Evolutionary conservation across 768 basidiomycete species (phyloP).

Genomic region (Inosperma sp.): DNA sequence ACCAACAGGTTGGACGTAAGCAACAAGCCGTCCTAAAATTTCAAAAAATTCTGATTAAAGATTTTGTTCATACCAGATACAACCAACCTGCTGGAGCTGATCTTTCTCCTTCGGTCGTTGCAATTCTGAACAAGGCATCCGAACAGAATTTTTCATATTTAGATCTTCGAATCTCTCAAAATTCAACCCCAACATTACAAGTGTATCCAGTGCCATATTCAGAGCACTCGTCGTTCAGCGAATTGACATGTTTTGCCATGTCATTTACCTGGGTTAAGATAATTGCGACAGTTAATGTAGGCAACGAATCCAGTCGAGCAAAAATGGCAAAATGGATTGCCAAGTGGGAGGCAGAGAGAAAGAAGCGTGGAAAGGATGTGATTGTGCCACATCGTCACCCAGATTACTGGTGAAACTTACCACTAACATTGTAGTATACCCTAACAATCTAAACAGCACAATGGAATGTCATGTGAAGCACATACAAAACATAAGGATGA

Average conservation of each 20-base stretch:
- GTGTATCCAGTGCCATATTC: slow-evolving; percentile 89
- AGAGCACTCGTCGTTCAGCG: slow-evolving; percentile 94
- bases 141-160: slow-evolving; percentile 63
- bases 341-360: slow-evolving; percentile 83
- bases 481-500: slow-evolving; percentile 40
- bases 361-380: slow-evolving; percentile 39
- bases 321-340: slow-evolving; percentile 91
- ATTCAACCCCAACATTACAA: slow-evolving; percentile 64
- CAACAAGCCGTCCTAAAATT: slow-evolving; percentile 17
- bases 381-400: slow-evolving; percentile 39
- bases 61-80: slow-evolving; percentile 42
- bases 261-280: slow-evolving; percentile 82
- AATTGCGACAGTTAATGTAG: slow-evolving; percentile 94
- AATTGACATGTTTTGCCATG: slow-evolving; percentile 92
- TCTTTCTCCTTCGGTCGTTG: slow-evolving; percentile 56
- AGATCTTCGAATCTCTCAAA: slow-evolving; percentile 62
- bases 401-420: slow-evolving; percentile 44
- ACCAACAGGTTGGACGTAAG: slow-evolving; percentile 96
- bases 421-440: background rate
- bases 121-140: slow-evolving; percentile 65
- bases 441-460: slow-evolving; percentile 27
- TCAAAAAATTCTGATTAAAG: background rate
- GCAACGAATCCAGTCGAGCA: slow-evolving; percentile 60
- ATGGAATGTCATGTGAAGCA: slow-evolving; percentile 29
- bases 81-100: slow-evolving; percentile 61